Percentiles rank a stretch among this genome's conserved stretches.
phyloP scores from a whole-genome alignment of 768 basidiomycete genomes.

The Trametes coccinea region DNA sequence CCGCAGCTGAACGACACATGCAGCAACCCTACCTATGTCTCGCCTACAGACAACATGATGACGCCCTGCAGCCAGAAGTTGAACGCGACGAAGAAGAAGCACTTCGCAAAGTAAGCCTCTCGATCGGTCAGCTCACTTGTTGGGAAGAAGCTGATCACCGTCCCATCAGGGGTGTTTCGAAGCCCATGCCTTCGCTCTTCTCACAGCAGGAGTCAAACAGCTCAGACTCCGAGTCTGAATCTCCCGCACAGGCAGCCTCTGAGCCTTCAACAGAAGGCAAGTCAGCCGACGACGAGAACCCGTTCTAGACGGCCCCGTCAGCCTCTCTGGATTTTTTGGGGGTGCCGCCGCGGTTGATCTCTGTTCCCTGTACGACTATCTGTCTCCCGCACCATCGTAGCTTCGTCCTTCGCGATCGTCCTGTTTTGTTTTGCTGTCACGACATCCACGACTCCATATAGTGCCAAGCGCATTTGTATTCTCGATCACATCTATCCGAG shows the following conservation, averaged over 20 bases:
- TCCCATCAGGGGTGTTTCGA: conserved; percentile 47
- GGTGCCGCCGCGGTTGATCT: conserved; percentile 8
- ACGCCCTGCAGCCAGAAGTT: conserved; percentile 94
- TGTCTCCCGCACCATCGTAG: conserved; percentile 12
- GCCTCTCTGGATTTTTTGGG: background rate
- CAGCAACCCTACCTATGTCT: conserved; percentile 87
- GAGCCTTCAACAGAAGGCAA: conserved; percentile 33
- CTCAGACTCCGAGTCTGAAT: conserved; percentile 33
- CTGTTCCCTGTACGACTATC: conserved; percentile 16
- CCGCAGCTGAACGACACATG: conserved; percentile 11
- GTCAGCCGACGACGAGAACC: conserved; percentile 63
- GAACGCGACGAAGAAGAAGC: conserved; percentile 88
- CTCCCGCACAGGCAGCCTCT: conserved; percentile 34
- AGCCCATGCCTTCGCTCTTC: conserved; percentile 63
- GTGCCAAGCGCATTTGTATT: conserved; percentile 23
- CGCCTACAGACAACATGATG: conserved; percentile 94
- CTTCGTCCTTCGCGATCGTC: conserved; percentile 12
- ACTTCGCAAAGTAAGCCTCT: conserved; percentile 76
- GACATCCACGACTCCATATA: conserved; percentile 20
- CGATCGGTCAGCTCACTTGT: conserved; percentile 10
- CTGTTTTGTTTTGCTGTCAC: conserved; percentile 25
- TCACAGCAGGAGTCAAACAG: conserved; percentile 38
- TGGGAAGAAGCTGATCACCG: background rate
- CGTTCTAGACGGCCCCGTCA: conserved; percentile 46
- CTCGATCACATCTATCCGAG: conserved; percentile 16